Evolutionary conservation across 805 yeast species (phyloP).

Genomic region (Nakazawaea holstii): DNA sequence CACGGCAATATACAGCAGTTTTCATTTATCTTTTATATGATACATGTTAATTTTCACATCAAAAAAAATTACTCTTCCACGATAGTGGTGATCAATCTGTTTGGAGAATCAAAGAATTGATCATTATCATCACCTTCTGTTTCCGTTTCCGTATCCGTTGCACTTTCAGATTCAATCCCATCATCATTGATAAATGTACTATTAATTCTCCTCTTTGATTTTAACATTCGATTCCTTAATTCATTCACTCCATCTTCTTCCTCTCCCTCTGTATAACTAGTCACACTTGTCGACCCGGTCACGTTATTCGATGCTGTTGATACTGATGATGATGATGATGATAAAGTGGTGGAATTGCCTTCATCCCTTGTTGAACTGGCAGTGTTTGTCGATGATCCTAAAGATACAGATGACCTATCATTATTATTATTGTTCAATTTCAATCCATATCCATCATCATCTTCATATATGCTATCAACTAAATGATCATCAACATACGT

Average conservation of each 20-base stretch:
- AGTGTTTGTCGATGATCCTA: neutral
- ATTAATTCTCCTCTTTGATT: neutral
- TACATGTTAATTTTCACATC: neutral
- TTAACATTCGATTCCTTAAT: too few species aligned
- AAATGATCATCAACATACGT: neutral
- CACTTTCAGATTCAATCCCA: neutral
- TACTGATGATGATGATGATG: too few species aligned
- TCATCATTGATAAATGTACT: neutral
- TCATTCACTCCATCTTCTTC: too few species aligned
- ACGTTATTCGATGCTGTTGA: too few species aligned
- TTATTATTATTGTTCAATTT: neutral
- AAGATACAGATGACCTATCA: neutral
- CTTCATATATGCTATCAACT: slow-evolving; percentile 7
- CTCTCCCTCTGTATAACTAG: neutral
- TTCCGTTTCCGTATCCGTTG: neutral
- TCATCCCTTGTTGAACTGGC: neutral
- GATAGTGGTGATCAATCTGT: neutral
- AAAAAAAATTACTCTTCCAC: neutral
- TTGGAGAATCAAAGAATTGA: neutral
- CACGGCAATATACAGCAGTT: neutral
- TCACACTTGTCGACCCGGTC: too few species aligned
- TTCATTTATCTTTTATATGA: neutral
- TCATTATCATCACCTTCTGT: neutral
- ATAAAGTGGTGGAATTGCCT: too few species aligned
- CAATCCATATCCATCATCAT: slow-evolving; percentile 11